Percentiles rank a stretch among this genome's conserved stretches.
phyloP scores from a whole-genome alignment of 1,284 basidiomycete genomes.

The Tetrapyrgos nigripes region DNA sequence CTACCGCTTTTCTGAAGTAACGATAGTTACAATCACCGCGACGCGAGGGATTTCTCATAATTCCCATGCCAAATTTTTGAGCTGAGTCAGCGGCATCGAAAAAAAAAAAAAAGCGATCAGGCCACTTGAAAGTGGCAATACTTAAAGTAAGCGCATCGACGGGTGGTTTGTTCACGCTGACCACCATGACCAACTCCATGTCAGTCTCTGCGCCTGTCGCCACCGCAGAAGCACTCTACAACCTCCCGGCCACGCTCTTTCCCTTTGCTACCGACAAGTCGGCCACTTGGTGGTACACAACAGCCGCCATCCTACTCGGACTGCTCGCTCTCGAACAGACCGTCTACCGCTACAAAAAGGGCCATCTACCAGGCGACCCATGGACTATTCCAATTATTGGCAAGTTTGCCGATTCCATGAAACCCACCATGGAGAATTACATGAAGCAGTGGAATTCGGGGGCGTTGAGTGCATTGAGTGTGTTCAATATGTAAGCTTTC shows the following conservation, averaged over 20 bases:
- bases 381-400: conserved; percentile 97
- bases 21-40: no score
- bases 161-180: background rate
- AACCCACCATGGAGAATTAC: conserved; percentile 89
- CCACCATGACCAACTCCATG: conserved; percentile 46
- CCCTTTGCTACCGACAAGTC: conserved; percentile 41
- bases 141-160: background rate
- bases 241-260: conserved; percentile 53
- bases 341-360: conserved; percentile 88
- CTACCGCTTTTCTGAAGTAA: no score
- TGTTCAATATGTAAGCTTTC: conserved; percentile 90
- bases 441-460: conserved; percentile 90
- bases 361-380: conserved; percentile 81
- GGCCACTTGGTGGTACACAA: conserved; percentile 70
- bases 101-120: conserved; percentile 12
- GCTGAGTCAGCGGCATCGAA: background rate
- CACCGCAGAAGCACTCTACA: conserved; percentile 45
- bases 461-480: conserved; percentile 84
- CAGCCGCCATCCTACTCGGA: conserved; percentile 62
- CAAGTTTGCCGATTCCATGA: conserved; percentile 89
- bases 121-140: conserved; percentile 10
- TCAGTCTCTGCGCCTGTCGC: conserved; percentile 50
- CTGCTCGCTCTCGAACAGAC: conserved; percentile 83
- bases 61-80: background rate
- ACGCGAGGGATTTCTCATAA: no score